Percentiles rank a stretch among this genome's conserved stretches.
phyloP scores from a whole-genome alignment of 768 basidiomycete genomes.

The Agrocybe pediades region DNA sequence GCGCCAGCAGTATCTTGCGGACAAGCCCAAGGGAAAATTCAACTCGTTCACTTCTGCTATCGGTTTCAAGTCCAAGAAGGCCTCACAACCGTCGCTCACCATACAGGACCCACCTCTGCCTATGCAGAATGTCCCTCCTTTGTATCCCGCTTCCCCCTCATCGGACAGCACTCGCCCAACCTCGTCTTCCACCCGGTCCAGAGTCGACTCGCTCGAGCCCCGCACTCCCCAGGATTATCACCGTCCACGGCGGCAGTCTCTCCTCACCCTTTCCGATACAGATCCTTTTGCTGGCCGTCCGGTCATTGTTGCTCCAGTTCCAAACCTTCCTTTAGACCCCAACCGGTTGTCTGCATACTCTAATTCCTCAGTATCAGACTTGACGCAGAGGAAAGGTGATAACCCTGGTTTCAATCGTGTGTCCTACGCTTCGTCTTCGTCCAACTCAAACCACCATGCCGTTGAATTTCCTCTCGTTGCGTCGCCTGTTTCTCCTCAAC shows the following conservation, averaged over 20 bases:
- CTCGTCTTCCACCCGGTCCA: slow-evolving; percentile 53
- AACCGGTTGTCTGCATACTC: slow-evolving; percentile 57
- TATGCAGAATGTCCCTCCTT: slow-evolving; percentile 4
- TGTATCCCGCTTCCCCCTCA: slow-evolving; percentile 6
- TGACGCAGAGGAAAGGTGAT: slow-evolving; percentile 40
- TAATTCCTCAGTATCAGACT: slow-evolving; percentile 48
- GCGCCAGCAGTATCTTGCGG: slow-evolving; percentile 26
- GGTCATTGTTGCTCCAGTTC: slow-evolving; percentile 33
- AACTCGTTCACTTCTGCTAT: slow-evolving; percentile 62
- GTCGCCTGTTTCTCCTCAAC: slow-evolving; percentile 7
- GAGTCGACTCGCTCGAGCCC: slow-evolving; percentile 55
- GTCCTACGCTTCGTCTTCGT: slow-evolving; percentile 62
- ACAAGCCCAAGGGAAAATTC: slow-evolving; percentile 39
- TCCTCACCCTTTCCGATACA: slow-evolving; percentile 61
- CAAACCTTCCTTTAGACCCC: slow-evolving; percentile 41
- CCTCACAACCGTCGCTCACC: slow-evolving; percentile 44
- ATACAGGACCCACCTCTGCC: slow-evolving; percentile 50
- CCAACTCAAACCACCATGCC: slow-evolving; percentile 44
- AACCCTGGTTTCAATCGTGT: slow-evolving; percentile 39
- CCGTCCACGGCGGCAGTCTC: slow-evolving; percentile 44
- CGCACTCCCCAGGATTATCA: slow-evolving; percentile 55
- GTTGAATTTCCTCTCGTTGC: slow-evolving; percentile 24
- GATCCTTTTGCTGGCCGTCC: slow-evolving; percentile 65
- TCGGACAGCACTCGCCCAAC: slow-evolving; percentile 38
- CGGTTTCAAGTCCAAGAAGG: slow-evolving; percentile 65